These are phyloP conservation scores for Suhomyces atakaporum DNA, from an alignment of 1,139 yeast species.

Conservation along the genomic window DNA sequence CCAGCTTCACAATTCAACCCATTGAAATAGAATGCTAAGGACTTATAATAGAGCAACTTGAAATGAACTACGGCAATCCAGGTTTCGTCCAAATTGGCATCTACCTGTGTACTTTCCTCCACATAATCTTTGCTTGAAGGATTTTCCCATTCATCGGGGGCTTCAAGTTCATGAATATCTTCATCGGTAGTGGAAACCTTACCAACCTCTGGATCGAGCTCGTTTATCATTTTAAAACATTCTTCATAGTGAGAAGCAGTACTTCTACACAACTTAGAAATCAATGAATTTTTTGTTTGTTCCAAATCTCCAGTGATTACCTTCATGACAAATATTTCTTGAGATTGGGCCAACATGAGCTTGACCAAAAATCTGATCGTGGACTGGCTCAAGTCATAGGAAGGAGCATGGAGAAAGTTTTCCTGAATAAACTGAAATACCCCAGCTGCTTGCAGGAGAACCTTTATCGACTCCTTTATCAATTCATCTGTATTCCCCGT, in stretches of 20 bases:
- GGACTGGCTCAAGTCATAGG: conserved; percentile 71
- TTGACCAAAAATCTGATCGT: conserved; percentile 65
- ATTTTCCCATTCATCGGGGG: conserved; percentile 11
- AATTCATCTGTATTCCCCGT: conserved; percentile 39
- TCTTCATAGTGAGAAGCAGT: conserved; percentile 58
- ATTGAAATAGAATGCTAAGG: conserved; percentile 52
- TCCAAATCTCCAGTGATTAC: conserved; percentile 52
- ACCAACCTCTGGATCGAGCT: conserved; percentile 24
- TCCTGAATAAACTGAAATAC: conserved; percentile 71
- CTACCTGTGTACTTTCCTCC: conserved; percentile 35
- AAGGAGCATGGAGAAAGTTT: conserved; percentile 88
- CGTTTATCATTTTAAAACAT: conserved; percentile 42
- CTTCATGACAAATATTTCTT: conserved; percentile 75
- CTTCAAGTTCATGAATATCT: conserved; percentile 15
- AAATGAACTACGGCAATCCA: conserved; percentile 51
- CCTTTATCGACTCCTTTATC: conserved; percentile 57
- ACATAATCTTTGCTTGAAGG: conserved; percentile 24
- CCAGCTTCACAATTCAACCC: conserved; percentile 51
- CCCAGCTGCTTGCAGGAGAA: conserved; percentile 79
- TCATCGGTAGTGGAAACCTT: conserved; percentile 16
- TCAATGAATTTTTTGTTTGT: conserved; percentile 61
- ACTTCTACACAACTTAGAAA: conserved; percentile 70
- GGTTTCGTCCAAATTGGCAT: conserved; percentile 46
- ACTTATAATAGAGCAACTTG: conserved; percentile 48
- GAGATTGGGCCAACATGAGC: conserved; percentile 83